Evolutionary conservation across 1,284 basidiomycete species (phyloP).

Genomic region (Caloboletus firmus): DNA sequence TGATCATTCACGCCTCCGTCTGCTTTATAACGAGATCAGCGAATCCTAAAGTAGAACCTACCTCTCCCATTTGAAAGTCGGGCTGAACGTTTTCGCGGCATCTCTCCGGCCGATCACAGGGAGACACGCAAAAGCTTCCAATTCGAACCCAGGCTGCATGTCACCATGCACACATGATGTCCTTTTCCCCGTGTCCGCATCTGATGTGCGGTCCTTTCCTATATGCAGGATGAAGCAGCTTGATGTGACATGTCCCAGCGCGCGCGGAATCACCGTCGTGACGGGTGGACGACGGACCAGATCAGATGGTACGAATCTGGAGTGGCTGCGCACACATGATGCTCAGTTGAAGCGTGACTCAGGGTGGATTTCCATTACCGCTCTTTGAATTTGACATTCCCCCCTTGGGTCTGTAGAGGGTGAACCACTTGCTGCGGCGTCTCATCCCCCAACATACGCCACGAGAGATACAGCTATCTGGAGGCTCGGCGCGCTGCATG

Average conservation of each 20-base stretch:
- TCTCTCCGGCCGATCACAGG: slow-evolving; percentile 5
- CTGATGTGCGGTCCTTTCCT: neutral
- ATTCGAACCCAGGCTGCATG: slow-evolving; percentile 5
- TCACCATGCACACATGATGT: slow-evolving; percentile 1
- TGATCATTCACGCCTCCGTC: slow-evolving; percentile 13
- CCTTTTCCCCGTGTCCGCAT: neutral
- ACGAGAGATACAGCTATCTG: neutral
- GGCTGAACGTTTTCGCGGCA: neutral
- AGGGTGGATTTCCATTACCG: neutral
- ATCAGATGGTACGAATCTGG: slow-evolving; percentile 12
- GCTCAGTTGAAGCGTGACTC: neutral
- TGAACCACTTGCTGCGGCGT: neutral
- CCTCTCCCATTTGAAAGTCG: slow-evolving; percentile 10
- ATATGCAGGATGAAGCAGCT: neutral
- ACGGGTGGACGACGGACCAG: neutral
- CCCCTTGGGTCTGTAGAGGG: neutral
- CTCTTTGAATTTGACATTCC: neutral
- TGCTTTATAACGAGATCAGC: slow-evolving; percentile 3
- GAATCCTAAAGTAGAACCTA: slow-evolving; percentile 1
- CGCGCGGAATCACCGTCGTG: slow-evolving; percentile 1
- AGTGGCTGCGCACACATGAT: neutral
- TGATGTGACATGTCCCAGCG: neutral
- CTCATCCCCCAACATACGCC: neutral
- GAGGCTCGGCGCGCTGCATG: neutral
- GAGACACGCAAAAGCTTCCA: neutral